Evolutionary conservation across 2,329 filamentous ascomycete genomes (phyloP).

Genomic region (Dothidotthia symphoricarpi): DNA sequence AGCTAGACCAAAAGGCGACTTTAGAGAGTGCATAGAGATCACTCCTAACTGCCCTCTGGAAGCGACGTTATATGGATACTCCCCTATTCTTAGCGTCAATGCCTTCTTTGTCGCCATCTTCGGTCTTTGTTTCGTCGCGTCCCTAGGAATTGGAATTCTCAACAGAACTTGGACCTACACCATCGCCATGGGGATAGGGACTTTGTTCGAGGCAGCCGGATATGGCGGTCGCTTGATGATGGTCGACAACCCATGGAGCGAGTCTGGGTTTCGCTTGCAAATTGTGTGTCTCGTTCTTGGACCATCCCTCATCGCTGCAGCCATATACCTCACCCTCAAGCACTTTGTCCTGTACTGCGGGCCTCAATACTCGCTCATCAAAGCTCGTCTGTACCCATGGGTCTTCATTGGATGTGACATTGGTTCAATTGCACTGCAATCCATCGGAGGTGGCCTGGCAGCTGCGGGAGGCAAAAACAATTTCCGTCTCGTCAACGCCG

Average conservation of each 20-base stretch:
- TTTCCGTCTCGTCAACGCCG: conserved; percentile 39
- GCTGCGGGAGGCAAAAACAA: conserved; percentile 37
- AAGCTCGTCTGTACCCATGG: conserved; percentile 51
- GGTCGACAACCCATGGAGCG: conserved; percentile 44
- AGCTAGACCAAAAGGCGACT: conserved; percentile 22
- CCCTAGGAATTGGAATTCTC: conserved; percentile 25
- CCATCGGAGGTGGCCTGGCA: conserved; percentile 56
- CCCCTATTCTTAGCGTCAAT: conserved; percentile 41
- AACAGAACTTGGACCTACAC: conserved; percentile 45
- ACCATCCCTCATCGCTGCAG: conserved; percentile 48
- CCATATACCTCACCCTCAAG: conserved; percentile 50
- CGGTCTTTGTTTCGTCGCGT: conserved; percentile 17
- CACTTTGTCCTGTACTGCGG: conserved; percentile 49
- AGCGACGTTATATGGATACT: conserved; percentile 44
- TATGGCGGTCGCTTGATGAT: conserved; percentile 47
- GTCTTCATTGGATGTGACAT: conserved; percentile 60
- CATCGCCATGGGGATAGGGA: conserved; percentile 42
- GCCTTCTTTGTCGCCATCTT: conserved; percentile 38
- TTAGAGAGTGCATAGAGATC: conserved; percentile 24
- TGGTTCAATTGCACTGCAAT: conserved; percentile 56
- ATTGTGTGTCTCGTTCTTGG: conserved; percentile 46
- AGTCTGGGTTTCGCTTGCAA: conserved; percentile 45
- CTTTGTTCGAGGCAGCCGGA: conserved; percentile 44
- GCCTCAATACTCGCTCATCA: conserved; percentile 42
- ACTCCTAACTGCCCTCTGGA: conserved; percentile 31